Evolutionary conservation across 2,329 filamentous ascomycete species (phyloP), one percentile per base, ranked within the genome.

Genomic region (Talaromyces atroroseus): DNA sequence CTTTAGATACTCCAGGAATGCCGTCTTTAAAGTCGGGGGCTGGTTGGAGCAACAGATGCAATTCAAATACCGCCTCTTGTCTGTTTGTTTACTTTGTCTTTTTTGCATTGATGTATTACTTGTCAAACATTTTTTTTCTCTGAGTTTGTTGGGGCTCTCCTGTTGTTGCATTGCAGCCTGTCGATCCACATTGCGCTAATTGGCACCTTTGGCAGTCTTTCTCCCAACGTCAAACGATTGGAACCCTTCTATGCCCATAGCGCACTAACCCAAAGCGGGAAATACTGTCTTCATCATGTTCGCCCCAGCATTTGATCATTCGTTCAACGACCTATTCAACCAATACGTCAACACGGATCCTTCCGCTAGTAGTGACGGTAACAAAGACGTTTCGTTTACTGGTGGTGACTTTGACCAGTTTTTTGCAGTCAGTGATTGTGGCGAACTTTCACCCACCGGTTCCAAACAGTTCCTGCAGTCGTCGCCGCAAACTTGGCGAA

Each of bases 271-370:
- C 65, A 67, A 69, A 72, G 72, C 77, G 61, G 69, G 71, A 67
- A 74, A 79, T 73, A 82, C 46, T 34, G 75, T 75, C 59, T 69
- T 72, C 64, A 77, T 79, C 56, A 79, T 79, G 74, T 76, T 80
- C 62, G 71, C 71, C 59, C 71, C 75, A 62, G 65, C 65, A 54
- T 73, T 71, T 51, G 73, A 78, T 59, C 82, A 84, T 66, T 76
- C 82, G 58, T 79, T 78, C 70, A 80, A 81, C 71, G 80, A 81
- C 68, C 76, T 86, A 70, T 85, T 87, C 75, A 81, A 84, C 65
- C 79, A 84, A 68, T 85, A 82, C 67, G 76, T 85, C 68, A 78
- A 83, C 62, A 78, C 80, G 70, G 82, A 83, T 59, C 50, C 57
- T 20, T 74, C 79, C 56, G 76, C 79, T 62, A 76, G 75, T 54